Percentiles rank a stretch among this genome's conserved stretches.
These are phyloP conservation scores for Cladosporium sp. DNA, from an alignment of 2,329 filamentous ascomycete genomes.

Conservation along the genomic window DNA sequence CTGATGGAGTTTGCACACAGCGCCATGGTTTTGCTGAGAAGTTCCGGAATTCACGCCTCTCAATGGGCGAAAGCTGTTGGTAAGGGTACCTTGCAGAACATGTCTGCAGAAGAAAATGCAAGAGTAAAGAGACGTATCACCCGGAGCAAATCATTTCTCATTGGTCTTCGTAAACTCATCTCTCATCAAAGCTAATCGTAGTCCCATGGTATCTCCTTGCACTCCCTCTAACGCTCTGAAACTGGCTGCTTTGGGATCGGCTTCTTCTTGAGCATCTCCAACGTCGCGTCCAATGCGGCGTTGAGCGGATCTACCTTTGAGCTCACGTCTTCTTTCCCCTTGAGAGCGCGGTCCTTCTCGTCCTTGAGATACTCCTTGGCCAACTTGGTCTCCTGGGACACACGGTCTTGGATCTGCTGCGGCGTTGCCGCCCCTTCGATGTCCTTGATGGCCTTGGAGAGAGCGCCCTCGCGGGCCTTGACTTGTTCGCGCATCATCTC, in stretches of 20 bases:
- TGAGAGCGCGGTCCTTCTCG: background rate
- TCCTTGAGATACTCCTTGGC: background rate
- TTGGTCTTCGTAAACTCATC: background rate
- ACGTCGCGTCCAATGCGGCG: background rate
- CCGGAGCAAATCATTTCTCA: background rate
- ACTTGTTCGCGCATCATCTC: background rate
- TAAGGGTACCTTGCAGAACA: no score
- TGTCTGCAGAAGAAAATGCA: no score
- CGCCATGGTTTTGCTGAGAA: no score
- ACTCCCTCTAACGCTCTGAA: background rate
- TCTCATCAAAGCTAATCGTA: background rate
- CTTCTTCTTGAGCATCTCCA: constrained; percentile 1
- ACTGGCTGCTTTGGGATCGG: no score
- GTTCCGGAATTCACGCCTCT: no score
- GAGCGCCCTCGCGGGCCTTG: background rate
- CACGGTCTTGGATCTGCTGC: background rate
- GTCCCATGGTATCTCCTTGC: no score
- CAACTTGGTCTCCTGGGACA: background rate
- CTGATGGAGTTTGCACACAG: no score
- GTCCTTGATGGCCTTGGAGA: background rate
- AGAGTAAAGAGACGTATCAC: no score
- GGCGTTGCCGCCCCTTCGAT: background rate
- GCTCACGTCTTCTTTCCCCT: background rate
- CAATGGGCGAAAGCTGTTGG: no score
- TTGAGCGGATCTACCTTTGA: background rate